Evolutionary conservation across 805 yeast species (phyloP).

Genomic region (Kodamaea kaohsiungensis): DNA sequence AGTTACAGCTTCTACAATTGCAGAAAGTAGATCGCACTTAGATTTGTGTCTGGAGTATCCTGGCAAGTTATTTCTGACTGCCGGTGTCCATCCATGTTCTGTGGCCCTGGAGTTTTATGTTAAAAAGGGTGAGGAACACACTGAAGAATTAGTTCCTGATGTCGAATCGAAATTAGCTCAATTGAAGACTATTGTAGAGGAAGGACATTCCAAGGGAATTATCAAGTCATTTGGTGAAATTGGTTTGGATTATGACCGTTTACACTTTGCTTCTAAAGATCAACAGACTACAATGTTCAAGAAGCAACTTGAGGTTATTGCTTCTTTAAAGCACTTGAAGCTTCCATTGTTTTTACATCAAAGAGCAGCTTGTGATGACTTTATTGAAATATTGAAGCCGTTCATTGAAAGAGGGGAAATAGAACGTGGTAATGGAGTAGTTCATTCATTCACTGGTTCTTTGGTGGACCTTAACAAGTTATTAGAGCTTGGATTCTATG

Average conservation of each 20-base stretch:
- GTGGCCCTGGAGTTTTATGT: constrained; percentile 50
- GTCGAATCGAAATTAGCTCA: constrained; percentile 45
- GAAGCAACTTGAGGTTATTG: constrained; percentile 68
- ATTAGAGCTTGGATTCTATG: constrained; percentile 59
- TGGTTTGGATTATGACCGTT: constrained; percentile 91
- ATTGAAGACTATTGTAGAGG: constrained; percentile 49
- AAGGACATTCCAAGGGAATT: constrained; percentile 49
- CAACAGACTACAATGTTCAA: constrained; percentile 69
- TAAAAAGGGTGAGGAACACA: constrained; percentile 15
- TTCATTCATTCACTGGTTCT: constrained; percentile 94
- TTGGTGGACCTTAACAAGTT: constrained; percentile 58
- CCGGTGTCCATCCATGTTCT: constrained; percentile 95
- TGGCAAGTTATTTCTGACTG: constrained; percentile 57
- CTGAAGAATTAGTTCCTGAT: constrained; percentile 38
- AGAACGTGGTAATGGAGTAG: constrained; percentile 65
- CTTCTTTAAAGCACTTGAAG: constrained; percentile 39
- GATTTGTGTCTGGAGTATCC: constrained; percentile 48
- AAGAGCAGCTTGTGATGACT: constrained; percentile 84
- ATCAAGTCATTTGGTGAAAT: constrained; percentile 92
- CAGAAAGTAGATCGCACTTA: constrained; percentile 65
- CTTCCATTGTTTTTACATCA: constrained; percentile 89
- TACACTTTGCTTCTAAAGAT: constrained; percentile 69
- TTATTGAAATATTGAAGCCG: constrained; percentile 62
- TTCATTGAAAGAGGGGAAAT: constrained; percentile 49
- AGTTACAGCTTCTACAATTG: constrained; percentile 78